Evolutionary conservation across 164 flowering plant genomes (phyloP).

Genomic region (Chimonanthus salicifolius): DNA sequence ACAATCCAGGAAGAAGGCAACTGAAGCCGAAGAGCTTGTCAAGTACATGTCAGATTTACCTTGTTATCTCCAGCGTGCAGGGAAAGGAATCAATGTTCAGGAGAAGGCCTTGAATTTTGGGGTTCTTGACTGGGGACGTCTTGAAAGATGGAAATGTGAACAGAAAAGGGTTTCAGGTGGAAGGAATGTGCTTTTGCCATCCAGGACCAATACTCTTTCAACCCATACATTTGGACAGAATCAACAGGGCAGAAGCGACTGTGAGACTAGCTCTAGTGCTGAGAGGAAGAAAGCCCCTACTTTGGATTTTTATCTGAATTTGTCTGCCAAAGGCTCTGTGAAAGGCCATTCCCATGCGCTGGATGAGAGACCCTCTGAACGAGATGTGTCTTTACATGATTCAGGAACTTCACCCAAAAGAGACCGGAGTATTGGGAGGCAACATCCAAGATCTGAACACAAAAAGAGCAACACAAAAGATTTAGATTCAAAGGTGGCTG

Average conservation of each 20-base stretch:
- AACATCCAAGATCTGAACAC: constrained; percentile 7
- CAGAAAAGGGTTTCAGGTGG: constrained; percentile 18
- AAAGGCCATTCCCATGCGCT: constrained; percentile 11
- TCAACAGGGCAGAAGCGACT: constrained; percentile 6
- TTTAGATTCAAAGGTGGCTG: constrained; percentile 10
- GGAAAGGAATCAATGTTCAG: constrained; percentile 38
- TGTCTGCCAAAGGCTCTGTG: constrained; percentile 11
- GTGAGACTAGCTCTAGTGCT: constrained; percentile 9
- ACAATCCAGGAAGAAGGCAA: neutral
- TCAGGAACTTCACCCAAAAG: constrained; percentile 2
- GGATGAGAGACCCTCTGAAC: constrained; percentile 12
- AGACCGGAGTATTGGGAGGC: constrained; percentile 16
- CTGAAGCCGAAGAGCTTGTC: constrained; percentile 60
- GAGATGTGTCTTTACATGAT: constrained; percentile 17
- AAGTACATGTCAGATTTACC: constrained; percentile 86
- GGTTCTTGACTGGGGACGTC: constrained; percentile 76
- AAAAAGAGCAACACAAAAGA: constrained; percentile 14
- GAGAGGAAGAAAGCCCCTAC: constrained; percentile 17
- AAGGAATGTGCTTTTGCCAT: constrained; percentile 4
- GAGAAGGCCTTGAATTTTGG: constrained; percentile 74
- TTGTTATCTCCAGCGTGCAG: constrained; percentile 49
- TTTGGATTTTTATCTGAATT: constrained; percentile 8
- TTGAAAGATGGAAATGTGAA: constrained; percentile 65
- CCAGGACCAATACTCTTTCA: neutral
- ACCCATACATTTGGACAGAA: constrained; percentile 14